Evolutionary conservation across 2,329 filamentous ascomycete species (phyloP).

Genomic region (Cladosporium sp.): DNA sequence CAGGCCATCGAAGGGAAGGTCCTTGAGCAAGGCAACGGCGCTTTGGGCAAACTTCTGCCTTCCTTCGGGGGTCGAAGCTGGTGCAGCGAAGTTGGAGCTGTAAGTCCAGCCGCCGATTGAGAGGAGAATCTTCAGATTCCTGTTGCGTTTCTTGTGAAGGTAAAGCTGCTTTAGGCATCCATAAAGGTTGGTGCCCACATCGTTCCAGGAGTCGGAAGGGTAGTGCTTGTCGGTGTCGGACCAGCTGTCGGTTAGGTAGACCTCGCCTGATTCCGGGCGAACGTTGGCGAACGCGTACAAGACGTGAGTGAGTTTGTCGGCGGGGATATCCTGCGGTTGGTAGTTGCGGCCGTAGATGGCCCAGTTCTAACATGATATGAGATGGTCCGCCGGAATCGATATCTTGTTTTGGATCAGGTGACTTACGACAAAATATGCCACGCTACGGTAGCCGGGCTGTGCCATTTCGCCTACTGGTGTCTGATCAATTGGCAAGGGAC

Average conservation of each 20-base stretch:
- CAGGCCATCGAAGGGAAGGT: constrained; percentile 64
- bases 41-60: constrained; percentile 64
- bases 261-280: constrained; percentile 69
- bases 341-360: constrained; percentile 69
- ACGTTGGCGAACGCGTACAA: constrained; percentile 90
- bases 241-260: constrained; percentile 63
- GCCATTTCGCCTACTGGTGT: not conserved
- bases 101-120: constrained; percentile 81
- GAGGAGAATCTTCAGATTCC: constrained; percentile 71
- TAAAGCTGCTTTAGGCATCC: constrained; percentile 73
- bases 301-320: constrained; percentile 75
- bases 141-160: constrained; percentile 67
- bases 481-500: not conserved
- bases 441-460: constrained; percentile 7
- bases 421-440: constrained; percentile 11
- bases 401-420: not conserved
- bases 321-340: constrained; percentile 72
- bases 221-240: constrained; percentile 66
- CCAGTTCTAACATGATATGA: constrained; percentile 60
- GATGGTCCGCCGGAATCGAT: too few relatives aligned
- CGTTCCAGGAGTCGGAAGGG: constrained; percentile 59
- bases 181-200: constrained; percentile 64
- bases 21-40: constrained; percentile 69
- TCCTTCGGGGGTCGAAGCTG: constrained; percentile 57
- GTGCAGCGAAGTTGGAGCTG: constrained; percentile 68